phyloP scores from a whole-genome alignment of 352 stramenopile species.

The Halophytophthora batemanensis region DNA sequence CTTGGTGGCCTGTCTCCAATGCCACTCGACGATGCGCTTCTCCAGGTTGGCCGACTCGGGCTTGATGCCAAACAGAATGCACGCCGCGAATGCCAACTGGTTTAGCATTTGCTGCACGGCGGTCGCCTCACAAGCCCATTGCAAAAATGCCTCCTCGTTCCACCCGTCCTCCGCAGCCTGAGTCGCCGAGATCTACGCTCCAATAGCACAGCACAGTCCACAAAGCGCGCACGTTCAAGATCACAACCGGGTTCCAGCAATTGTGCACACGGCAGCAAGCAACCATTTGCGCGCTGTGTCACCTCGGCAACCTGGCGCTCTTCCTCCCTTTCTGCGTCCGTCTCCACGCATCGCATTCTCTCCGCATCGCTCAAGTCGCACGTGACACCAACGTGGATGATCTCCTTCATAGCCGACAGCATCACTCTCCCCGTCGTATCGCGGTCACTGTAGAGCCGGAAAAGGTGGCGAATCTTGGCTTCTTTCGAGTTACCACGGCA shows the following conservation, averaged over 20 bases:
- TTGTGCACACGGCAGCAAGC: no score
- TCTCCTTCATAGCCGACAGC: slow-evolving; percentile 37
- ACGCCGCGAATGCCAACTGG: slow-evolving; percentile 71
- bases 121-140: slow-evolving; percentile 41
- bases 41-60: slow-evolving; percentile 63
- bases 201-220: neutral
- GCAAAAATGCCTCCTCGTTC: slow-evolving; percentile 44
- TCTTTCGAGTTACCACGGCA: slow-evolving; percentile 45
- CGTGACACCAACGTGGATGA: slow-evolving; percentile 29
- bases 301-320: slow-evolving; percentile 43
- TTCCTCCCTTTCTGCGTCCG: no score
- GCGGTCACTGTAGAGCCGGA: slow-evolving; percentile 51
- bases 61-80: slow-evolving; percentile 74
- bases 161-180: slow-evolving; percentile 34
- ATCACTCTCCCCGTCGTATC: slow-evolving; percentile 29
- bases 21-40: slow-evolving; percentile 67
- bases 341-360: no score
- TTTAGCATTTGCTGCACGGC: slow-evolving; percentile 54
- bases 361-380: slow-evolving; percentile 25
- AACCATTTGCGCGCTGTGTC: slow-evolving; percentile 6
- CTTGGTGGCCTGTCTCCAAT: slow-evolving; percentile 57
- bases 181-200: slow-evolving; percentile 34
- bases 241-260: neutral
- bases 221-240: neutral
- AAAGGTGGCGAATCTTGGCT: slow-evolving; percentile 45